These are phyloP conservation scores for Hypomyces rosellus DNA, from an alignment of 2,329 filamentous ascomycete species.

Conservation along the genomic window DNA sequence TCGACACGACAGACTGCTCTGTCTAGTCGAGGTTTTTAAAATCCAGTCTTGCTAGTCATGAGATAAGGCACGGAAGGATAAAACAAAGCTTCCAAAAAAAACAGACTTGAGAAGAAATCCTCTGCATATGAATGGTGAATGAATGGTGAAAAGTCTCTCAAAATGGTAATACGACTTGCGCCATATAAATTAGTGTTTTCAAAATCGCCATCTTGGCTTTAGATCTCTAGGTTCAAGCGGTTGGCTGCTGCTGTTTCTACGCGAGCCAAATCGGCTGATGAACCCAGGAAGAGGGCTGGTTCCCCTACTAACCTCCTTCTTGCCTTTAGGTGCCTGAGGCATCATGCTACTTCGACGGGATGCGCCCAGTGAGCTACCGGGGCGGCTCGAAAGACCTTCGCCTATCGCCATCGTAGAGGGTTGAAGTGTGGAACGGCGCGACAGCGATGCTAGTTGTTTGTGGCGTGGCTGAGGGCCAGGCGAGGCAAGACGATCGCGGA, in stretches of 20 bases:
- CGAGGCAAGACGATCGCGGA: constrained; percentile 47
- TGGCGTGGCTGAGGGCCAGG: constrained; percentile 40
- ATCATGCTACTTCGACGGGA: constrained; percentile 49
- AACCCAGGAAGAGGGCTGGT: constrained; percentile 43
- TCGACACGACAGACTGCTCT: background rate
- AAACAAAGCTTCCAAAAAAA: constrained; percentile 4
- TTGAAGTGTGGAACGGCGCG: constrained; percentile 49
- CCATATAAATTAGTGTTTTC: background rate
- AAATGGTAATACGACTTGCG: background rate
- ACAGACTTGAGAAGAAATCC: background rate
- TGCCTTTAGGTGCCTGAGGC: constrained; percentile 37
- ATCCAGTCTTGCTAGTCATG: background rate
- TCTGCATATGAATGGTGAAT: constrained; percentile 3
- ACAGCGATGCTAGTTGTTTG: constrained; percentile 40
- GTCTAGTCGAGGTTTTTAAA: constrained; percentile 1
- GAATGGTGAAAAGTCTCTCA: background rate
- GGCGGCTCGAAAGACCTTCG: constrained; percentile 33
- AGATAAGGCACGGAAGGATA: constrained; percentile 1
- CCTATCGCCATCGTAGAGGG: constrained; percentile 32
- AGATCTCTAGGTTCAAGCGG: constrained; percentile 31
- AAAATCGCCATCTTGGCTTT: constrained; percentile 42
- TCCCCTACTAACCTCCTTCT: constrained; percentile 32
- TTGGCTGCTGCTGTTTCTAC: constrained; percentile 33
- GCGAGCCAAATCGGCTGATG: constrained; percentile 40
- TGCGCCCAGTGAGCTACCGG: constrained; percentile 51